Evolutionary conservation across 768 basidiomycete genomes (phyloP).

Genomic region (Lactarius akahatsu): DNA sequence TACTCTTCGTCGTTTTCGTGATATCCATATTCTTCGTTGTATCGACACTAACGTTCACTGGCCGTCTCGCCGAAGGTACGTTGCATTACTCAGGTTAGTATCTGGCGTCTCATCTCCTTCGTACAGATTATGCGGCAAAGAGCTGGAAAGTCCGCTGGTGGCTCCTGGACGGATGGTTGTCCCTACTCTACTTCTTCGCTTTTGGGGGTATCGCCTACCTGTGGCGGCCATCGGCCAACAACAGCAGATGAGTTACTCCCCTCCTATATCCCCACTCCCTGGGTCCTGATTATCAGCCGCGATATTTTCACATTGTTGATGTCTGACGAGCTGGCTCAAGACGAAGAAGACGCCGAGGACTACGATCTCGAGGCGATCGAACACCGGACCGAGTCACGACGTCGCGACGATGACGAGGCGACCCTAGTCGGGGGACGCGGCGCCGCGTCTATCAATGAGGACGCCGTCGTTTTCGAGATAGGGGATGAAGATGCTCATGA

Average conservation of each 20-base stretch:
- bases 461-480: conserved; percentile 86
- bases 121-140: conserved; percentile 82
- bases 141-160: conserved; percentile 94
- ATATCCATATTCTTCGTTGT: conserved; percentile 91
- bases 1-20: conserved; percentile 76
- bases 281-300: conserved; percentile 29
- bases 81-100: too few relatives aligned
- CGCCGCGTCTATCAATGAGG: conserved; percentile 52
- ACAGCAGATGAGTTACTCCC: conserved; percentile 69
- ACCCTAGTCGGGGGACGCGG: conserved; percentile 67
- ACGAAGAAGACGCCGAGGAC: conserved; percentile 91
- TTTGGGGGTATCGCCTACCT: conserved; percentile 83
- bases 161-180: conserved; percentile 93
- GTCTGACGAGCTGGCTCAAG: conserved; percentile 95
- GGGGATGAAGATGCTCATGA: conserved; percentile 73
- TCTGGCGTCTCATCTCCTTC: neutral
- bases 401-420: conserved; percentile 58
- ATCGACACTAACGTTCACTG: conserved; percentile 88
- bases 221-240: conserved; percentile 91
- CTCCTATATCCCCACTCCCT: conserved; percentile 5
- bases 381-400: conserved; percentile 48
- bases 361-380: conserved; percentile 82
- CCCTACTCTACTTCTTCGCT: conserved; percentile 79
- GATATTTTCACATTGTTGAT: conserved; percentile 73
- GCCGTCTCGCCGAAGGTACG: conserved; percentile 84